phyloP scores from a whole-genome alignment of 208 protist genomes.

The Giardia muris region DNA sequence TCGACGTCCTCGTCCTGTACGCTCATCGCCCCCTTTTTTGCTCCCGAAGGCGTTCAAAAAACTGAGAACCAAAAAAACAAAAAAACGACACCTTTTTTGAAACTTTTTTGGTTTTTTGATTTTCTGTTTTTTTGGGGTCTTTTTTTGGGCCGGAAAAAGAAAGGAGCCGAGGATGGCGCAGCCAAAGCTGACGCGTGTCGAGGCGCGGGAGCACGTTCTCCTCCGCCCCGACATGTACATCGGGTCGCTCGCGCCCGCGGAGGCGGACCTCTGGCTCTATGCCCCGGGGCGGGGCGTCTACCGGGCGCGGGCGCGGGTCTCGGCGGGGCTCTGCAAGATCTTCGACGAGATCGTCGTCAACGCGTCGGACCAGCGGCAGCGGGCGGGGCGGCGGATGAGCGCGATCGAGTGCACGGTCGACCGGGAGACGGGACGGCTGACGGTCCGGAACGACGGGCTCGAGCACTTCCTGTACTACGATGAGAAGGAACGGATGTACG shows the following conservation, averaged over 20 bases:
- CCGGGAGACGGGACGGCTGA: conserved; percentile 57
- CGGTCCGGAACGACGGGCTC: conserved; percentile 86
- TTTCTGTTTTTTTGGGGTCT: no score
- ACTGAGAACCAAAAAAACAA: no score
- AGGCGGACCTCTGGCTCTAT: conserved; percentile 76
- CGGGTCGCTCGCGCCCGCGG: conserved; percentile 65
- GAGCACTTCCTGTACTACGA: neutral
- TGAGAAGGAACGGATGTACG: conserved; percentile 58
- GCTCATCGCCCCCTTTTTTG: no score
- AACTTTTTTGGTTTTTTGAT: no score
- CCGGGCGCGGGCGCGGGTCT: neutral
- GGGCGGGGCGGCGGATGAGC: conserved; percentile 37
- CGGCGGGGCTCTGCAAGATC: conserved; percentile 91
- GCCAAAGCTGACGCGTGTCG: conserved; percentile 21
- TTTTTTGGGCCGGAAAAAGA: no score
- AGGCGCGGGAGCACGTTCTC: conserved; percentile 79
- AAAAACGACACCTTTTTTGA: no score
- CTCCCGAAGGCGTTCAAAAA: no score
- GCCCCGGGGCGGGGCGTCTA: conserved; percentile 49
- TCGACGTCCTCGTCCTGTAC: no score
- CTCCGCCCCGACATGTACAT: conserved; percentile 97
- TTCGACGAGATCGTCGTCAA: conserved; percentile 99
- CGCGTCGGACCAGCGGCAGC: conserved; percentile 95
- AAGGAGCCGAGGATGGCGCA: no score
- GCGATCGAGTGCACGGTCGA: conserved; percentile 42